Evolutionary conservation across 2,329 filamentous ascomycete genomes (phyloP), one percentile per base, ranked within the genome.

Genomic region (Fusarium temperatum): DNA sequence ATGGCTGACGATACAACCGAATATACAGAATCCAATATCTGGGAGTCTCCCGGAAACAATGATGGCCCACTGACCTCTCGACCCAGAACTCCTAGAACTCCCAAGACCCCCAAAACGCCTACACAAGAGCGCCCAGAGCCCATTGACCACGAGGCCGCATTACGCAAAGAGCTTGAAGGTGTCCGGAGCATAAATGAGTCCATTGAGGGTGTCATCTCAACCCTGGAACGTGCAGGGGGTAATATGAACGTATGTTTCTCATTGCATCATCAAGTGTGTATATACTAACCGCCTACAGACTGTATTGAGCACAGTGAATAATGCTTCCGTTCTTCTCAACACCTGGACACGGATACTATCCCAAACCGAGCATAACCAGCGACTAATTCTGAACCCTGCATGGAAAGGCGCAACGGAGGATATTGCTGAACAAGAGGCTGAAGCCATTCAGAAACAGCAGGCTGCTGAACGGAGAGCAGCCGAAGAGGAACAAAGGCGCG

Each of bases 311-410:
- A 98, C 96, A 7, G 95, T 98, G 47, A 89, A 89, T 75, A 96
- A 95, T 63, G 95, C 96, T 8, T 97, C 95, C 20, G 93, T 93
- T 3, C 89, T 99, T 20, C 90, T 99, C 38, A 95, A 97, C 78
- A 97, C 95, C 22, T 99, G 96, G 96, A 97, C 95, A 14, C 92
- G 95, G 59, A 98, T 99, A 75, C 89, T 99, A 18, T 96, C 94
- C 12, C 96, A 99, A 83, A 98, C 96, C 9, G 96, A 99, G 83
- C 96, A 99, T 83, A 98, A 97, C 80, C 95, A 98, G 82, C 91
- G 96, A 30, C 86, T 99, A 57, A 92, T 99, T 50, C 87, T 98
- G 51, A 93, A 98, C 79, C 93, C 94, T 5, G 87, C 90, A 66
- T 99, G 96, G 95, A 92, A 96, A 80, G 96, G 96, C 64, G 93